A percentile compares a stretch with the other conserved stretches of the same genome.
Conservation (phyloP, 2,329 filamentous ascomycete species). For the Dendryphion nanum region DNA sequence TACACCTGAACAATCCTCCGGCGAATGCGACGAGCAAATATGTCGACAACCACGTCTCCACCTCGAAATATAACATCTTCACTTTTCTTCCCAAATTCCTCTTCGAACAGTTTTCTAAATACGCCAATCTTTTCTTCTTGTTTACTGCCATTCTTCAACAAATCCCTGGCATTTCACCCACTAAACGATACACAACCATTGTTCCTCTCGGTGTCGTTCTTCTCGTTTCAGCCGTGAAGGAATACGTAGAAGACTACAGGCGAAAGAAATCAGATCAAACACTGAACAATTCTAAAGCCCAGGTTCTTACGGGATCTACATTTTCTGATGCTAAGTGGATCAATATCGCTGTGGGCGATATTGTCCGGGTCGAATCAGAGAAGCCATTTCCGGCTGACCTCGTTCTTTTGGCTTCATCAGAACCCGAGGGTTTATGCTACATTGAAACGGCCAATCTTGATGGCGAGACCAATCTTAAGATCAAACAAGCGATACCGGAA, state of each 20-base stretch:
- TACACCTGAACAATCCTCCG: constrained; percentile 93
- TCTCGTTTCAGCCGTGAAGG: constrained; percentile 92
- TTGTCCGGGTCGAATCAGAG: constrained; percentile 90
- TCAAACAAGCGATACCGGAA: constrained; percentile 95
- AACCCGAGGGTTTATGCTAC: constrained; percentile 96
- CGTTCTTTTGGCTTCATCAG: constrained; percentile 88
- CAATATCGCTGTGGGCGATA: constrained; percentile 87
- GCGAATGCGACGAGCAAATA: constrained; percentile 89
- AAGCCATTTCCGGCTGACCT: constrained; percentile 93
- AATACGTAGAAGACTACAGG: constrained; percentile 89
- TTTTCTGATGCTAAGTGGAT: constrained; percentile 93
- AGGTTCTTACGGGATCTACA: constrained; percentile 75
- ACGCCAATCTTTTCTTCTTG: constrained; percentile 98
- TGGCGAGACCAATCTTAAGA: constrained; percentile 97
- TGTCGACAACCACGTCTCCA: constrained; percentile 94
- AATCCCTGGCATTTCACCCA: constrained; percentile 91
- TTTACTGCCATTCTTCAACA: constrained; percentile 95
- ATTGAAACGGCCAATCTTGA: constrained; percentile 98
- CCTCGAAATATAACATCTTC: constrained; percentile 91
- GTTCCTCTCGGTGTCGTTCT: constrained; percentile 88
- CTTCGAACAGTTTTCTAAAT: constrained; percentile 98
- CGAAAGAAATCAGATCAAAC: constrained; percentile 82
- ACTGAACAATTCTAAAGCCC: constrained; percentile 83
- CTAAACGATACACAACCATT: constrained; percentile 94
- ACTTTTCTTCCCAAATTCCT: constrained; percentile 97